Evolutionary conservation across 306 rosid species (phyloP).

Genomic region (Begonia fuchsioides): DNA sequence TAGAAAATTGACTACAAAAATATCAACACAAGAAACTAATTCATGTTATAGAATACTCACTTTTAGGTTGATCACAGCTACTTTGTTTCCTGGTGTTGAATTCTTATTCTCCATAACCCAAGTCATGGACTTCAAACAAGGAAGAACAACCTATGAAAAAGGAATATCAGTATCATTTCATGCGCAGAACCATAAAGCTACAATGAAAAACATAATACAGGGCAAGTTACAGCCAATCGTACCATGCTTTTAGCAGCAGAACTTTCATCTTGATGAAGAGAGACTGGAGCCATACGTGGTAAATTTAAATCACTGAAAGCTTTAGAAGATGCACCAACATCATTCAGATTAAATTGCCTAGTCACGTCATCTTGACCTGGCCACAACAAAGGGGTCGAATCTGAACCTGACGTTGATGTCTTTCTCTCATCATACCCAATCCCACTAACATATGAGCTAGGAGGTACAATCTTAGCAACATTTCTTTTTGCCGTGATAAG

Average conservation of each 20-base stretch:
- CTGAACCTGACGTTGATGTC: slow-evolving; percentile 32
- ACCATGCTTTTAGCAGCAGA: slow-evolving; percentile 67
- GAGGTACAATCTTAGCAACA: slow-evolving; percentile 58
- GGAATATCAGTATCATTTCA: neutral
- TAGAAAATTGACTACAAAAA: neutral
- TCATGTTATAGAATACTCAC: slow-evolving; percentile 22
- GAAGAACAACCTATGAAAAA: slow-evolving; percentile 58
- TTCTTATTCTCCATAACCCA: slow-evolving; percentile 96
- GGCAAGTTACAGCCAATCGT: slow-evolving; percentile 5
- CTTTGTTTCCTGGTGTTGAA: slow-evolving; percentile 60
- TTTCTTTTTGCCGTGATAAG: slow-evolving; percentile 44
- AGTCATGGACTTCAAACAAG: slow-evolving; percentile 86
- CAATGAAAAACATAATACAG: slow-evolving; percentile 5
- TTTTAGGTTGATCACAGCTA: slow-evolving; percentile 80
- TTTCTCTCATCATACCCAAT: slow-evolving; percentile 47
- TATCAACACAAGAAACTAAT: slow-evolving; percentile 1
- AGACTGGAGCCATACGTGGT: slow-evolving; percentile 81
- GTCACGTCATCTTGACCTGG: slow-evolving; percentile 70
- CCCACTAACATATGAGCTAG: slow-evolving; percentile 39
- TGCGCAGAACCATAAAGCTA: slow-evolving; percentile 3
- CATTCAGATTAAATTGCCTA: slow-evolving; percentile 63
- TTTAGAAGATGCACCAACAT: slow-evolving; percentile 51
- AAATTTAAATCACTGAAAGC: slow-evolving; percentile 61
- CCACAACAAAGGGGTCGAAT: slow-evolving; percentile 74
- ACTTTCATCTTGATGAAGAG: slow-evolving; percentile 77